These are phyloP conservation scores for Xylaria intraflava DNA, from an alignment of 495 filamentous ascomycete genomes.

Conservation along the genomic window DNA sequence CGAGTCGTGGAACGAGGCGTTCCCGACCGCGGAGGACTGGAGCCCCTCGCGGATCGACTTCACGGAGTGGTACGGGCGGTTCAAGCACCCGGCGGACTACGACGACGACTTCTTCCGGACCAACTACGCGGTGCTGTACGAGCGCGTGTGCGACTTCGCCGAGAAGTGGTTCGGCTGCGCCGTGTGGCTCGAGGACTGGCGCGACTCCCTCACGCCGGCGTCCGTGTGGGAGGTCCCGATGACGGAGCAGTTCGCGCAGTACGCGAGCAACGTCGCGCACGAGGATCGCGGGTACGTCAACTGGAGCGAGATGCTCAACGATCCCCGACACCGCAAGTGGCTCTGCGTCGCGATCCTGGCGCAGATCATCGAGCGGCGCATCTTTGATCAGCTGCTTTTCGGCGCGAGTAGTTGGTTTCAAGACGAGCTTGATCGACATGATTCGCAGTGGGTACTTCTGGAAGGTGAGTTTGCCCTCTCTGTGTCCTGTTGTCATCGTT, in stretches of 20 bases:
- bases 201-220: background rate
- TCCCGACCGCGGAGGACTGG: background rate
- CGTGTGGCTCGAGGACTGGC: slow-evolving; percentile 3
- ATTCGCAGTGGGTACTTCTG: slow-evolving; percentile 21
- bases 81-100: slow-evolving; percentile 17
- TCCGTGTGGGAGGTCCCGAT: slow-evolving; percentile 14
- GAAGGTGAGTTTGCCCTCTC: slow-evolving; percentile 32
- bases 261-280: slow-evolving; percentile 26
- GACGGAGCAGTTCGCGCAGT: slow-evolving; percentile 29
- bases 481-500: too few relatives aligned
- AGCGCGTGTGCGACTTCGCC: slow-evolving; percentile 8
- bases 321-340: slow-evolving; percentile 28
- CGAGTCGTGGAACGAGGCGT: background rate
- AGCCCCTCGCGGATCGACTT: slow-evolving; percentile 22
- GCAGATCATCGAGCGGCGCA: slow-evolving; percentile 34
- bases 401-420: slow-evolving; percentile 26
- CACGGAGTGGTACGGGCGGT: slow-evolving; percentile 1
- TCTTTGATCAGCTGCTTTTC: slow-evolving; percentile 42
- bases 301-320: slow-evolving; percentile 36
- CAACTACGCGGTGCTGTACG: slow-evolving; percentile 15
- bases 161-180: slow-evolving; percentile 16
- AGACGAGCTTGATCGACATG: slow-evolving; percentile 30
- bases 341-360: slow-evolving; percentile 36
- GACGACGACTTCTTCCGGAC: slow-evolving; percentile 16
- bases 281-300: slow-evolving; percentile 31